Percentiles rank a stretch among this genome's conserved stretches.
Evolutionary conservation across 2,329 filamentous ascomycete genomes (phyloP).

Genomic region (Xylaria sp.): DNA sequence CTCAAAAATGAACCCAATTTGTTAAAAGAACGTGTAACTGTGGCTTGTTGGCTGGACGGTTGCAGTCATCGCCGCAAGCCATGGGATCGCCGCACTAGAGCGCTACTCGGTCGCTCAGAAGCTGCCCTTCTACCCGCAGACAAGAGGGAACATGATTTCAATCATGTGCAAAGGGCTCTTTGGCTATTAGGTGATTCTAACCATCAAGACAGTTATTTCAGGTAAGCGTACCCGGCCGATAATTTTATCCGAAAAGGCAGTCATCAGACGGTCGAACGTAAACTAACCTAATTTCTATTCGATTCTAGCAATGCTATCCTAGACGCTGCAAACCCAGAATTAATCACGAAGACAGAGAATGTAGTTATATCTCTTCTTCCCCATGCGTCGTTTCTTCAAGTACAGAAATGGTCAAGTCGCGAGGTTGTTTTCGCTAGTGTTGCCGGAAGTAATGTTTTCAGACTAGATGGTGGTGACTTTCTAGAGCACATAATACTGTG

Average conservation of each 20-base stretch:
- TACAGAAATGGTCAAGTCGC: not conserved
- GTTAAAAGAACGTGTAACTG: not conserved
- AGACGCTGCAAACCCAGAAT: not conserved
- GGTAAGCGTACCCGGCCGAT: not conserved
- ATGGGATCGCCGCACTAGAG: not conserved
- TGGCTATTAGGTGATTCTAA: not conserved
- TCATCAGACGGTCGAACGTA: no score
- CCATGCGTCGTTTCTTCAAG: not conserved
- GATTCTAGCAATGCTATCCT: not conserved
- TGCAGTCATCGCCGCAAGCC: not conserved
- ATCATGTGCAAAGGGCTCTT: not conserved
- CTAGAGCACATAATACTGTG: not conserved
- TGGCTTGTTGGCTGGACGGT: not conserved
- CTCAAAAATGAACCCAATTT: not conserved
- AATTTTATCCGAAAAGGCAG: not conserved
- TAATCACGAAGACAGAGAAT: not conserved
- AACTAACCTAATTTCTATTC: not conserved
- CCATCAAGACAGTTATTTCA: not conserved
- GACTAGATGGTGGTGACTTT: not conserved
- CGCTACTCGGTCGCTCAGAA: not conserved
- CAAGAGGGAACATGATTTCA: not conserved
- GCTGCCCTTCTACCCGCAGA: not conserved
- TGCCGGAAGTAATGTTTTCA: not conserved
- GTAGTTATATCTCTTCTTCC: not conserved
- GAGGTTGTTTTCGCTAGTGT: not conserved